phyloP scores from a whole-genome alignment of 768 basidiomycete species.

The Panaeolus cyanescens region DNA sequence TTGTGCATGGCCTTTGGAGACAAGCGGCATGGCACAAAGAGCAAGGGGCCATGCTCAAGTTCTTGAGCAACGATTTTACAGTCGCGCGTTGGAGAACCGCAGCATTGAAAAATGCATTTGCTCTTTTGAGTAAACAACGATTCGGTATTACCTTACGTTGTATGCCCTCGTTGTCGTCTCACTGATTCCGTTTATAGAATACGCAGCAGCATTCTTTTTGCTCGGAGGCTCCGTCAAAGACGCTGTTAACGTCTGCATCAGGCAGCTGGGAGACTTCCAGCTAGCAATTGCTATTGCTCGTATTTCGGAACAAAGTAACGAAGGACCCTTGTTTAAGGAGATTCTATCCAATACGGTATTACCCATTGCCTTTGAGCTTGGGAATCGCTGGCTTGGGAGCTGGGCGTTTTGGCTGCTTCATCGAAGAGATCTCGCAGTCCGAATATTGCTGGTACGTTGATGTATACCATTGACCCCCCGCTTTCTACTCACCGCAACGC shows the following conservation, averaged over 20 bases:
- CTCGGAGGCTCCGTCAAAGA: slow-evolving; percentile 88
- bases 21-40: slow-evolving; percentile 95
- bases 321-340: slow-evolving; percentile 72
- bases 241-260: slow-evolving; percentile 88
- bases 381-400: slow-evolving; percentile 91
- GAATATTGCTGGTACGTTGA: slow-evolving; percentile 76
- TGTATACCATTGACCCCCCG: too few relatives aligned
- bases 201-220: slow-evolving; percentile 98
- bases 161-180: background rate
- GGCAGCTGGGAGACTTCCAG: slow-evolving; percentile 87
- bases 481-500: too few relatives aligned
- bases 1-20: slow-evolving; percentile 94
- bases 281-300: slow-evolving; percentile 87
- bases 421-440: slow-evolving; percentile 85
- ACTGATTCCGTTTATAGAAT: slow-evolving; percentile 54
- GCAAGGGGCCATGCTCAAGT: slow-evolving; percentile 86
- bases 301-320: slow-evolving; percentile 78
- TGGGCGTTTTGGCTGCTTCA: slow-evolving; percentile 98
- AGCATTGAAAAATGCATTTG: slow-evolving; percentile 95
- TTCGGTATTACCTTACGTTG: slow-evolving; percentile 58
- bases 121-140: slow-evolving; percentile 85
- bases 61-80: slow-evolving; percentile 88
- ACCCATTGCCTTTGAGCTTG: slow-evolving; percentile 81
- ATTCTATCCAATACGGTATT: slow-evolving; percentile 78
- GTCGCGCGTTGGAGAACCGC: slow-evolving; percentile 87